Evolutionary conservation across 2,329 filamentous ascomycete species (phyloP), one percentile per base, ranked within the genome.

Genomic region (Colletotrichum gloeosporioides): DNA sequence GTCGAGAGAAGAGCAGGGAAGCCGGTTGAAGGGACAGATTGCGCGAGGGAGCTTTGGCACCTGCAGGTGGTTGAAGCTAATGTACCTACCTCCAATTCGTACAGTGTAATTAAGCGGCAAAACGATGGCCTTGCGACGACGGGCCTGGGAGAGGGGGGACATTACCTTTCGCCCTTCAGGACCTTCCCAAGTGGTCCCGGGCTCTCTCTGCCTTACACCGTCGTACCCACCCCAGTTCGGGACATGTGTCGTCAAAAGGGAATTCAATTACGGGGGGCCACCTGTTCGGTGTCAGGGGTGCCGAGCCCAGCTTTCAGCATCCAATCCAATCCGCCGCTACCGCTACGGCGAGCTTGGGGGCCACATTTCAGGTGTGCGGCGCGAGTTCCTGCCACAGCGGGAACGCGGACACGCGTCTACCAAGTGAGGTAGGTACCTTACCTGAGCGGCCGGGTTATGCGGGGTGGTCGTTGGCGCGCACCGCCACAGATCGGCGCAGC

Each of bases 211-310:
- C 44, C 44, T 53, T 53, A 53, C 44, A 53, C 44, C n/a, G 44
- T 53, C n/a, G 44, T 62, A 69, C 62, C 64, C 22, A 59, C 59
- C 44, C 29, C 59, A 55, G 22, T 75, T 73, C 44, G 77, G 78
- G 78, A 79, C 77, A 79, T 78, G 78, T 78, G 78, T 79, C 77
- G 78, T 79, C 70, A 78, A 77, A 75, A 64, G 49, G 73, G 29
- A 76, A 69, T 53, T 53, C 44, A 22, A 53, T 49, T 69, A 74
- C 53, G 64, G 74, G 73, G 15, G 22, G 64, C 69, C 55, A 57
- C 39, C 63, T 73, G 55, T 64, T 75, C 69, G 69, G 69, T 36
- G 36, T 44, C 64, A 69, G 69, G 63, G 73, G 63, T 68, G 34
- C 44, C 70, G 32, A 75, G 61, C n/a, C 44, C 44, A 53, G 44